Evolutionary conservation across 2,329 filamentous ascomycete genomes (phyloP).

Genomic region (Dactylellina parvicollis): DNA sequence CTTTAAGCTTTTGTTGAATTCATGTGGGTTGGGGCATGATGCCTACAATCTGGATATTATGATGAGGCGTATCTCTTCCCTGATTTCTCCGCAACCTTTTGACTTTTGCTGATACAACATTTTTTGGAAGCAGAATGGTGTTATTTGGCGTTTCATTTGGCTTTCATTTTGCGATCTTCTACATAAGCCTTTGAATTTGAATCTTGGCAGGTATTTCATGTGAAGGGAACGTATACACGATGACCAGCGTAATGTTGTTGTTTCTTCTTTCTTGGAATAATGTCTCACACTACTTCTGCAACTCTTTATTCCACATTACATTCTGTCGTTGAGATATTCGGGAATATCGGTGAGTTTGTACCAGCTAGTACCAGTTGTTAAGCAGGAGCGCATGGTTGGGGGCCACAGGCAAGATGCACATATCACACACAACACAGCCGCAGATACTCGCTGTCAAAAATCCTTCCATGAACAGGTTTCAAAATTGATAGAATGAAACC

Average conservation of each 20-base stretch:
- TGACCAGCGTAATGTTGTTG: slow-evolving; percentile 4
- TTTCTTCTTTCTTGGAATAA: neutral
- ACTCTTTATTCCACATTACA: neutral
- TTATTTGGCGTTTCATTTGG: slow-evolving; percentile 14
- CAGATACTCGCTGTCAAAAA: too few relatives aligned
- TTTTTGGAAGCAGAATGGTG: slow-evolving; percentile 11
- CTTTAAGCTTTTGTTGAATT: too few relatives aligned
- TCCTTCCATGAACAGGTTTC: too few relatives aligned
- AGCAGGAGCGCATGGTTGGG: too few relatives aligned
- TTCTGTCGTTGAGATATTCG: too few relatives aligned
- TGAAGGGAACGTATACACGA: slow-evolving; percentile 4
- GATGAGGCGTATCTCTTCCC: neutral
- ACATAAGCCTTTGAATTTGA: neutral
- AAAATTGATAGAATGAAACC: too few relatives aligned
- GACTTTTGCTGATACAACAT: neutral
- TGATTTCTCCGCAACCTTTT: neutral
- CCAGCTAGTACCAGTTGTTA: too few relatives aligned
- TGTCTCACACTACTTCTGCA: neutral
- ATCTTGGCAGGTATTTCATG: neutral
- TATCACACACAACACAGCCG: too few relatives aligned
- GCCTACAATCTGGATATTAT: neutral
- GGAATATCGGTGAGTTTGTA: too few relatives aligned
- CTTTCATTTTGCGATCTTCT: neutral
- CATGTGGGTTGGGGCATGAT: too few relatives aligned
- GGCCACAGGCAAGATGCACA: too few relatives aligned